These are phyloP conservation scores for Gamarada debralockiae DNA, from an alignment of 495 filamentous ascomycete genomes.

Conservation along the genomic window DNA sequence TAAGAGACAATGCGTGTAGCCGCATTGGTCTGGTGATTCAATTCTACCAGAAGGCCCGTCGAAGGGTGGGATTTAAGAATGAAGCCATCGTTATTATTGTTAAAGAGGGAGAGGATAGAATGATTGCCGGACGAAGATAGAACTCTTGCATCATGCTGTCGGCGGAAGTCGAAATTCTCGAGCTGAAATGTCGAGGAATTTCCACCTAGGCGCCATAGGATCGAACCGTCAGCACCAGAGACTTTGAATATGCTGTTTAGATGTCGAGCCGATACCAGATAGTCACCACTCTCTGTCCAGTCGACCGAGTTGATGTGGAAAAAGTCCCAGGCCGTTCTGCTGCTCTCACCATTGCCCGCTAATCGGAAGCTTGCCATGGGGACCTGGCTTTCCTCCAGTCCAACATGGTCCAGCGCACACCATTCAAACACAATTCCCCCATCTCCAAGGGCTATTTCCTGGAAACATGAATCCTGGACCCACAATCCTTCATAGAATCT, in stretches of 20 bases:
- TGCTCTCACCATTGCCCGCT: slow-evolving; percentile 6
- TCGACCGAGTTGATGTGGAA: slow-evolving; percentile 64
- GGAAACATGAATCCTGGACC: neutral
- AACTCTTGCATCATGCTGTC: slow-evolving; percentile 59
- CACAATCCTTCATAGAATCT: neutral
- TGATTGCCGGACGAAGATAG: slow-evolving; percentile 22
- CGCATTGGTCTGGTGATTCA: too few species aligned
- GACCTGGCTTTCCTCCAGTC: too few species aligned
- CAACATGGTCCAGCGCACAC: slow-evolving; percentile 33
- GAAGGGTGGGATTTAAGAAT: slow-evolving; percentile 15
- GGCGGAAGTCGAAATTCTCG: slow-evolving; percentile 40
- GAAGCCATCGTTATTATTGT: slow-evolving; percentile 53
- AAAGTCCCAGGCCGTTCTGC: slow-evolving; percentile 51
- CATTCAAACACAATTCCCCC: slow-evolving; percentile 36
- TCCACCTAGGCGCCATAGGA: slow-evolving; percentile 55
- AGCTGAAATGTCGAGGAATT: slow-evolving; percentile 36
- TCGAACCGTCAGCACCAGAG: slow-evolving; percentile 50
- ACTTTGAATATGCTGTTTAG: slow-evolving; percentile 56
- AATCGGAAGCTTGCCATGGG: neutral
- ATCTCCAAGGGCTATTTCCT: slow-evolving; percentile 41
- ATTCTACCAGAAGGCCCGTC: too few species aligned
- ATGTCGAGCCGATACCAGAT: slow-evolving; percentile 55
- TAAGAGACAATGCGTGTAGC: too few species aligned
- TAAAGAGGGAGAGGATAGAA: slow-evolving; percentile 49
- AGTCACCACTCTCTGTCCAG: slow-evolving; percentile 43